phyloP scores from a whole-genome alignment of 1,284 basidiomycete genomes.

The Apiotrichum mycotoxinovorans region DNA sequence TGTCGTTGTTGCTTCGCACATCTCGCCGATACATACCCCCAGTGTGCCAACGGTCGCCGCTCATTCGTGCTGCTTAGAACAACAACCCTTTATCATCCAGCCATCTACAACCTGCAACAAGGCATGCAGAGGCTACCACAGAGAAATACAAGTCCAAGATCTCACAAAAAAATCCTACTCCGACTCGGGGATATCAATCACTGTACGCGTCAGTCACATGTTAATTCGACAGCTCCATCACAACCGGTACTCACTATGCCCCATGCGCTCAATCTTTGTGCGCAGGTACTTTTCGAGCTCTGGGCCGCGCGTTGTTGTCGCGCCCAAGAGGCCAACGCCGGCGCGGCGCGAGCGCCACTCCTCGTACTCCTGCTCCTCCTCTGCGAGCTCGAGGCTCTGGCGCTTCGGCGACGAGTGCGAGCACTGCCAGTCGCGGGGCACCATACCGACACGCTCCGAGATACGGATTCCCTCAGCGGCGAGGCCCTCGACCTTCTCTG shows the following conservation, averaged over 20 bases:
- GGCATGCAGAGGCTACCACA: neutral
- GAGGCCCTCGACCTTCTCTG: conserved; percentile 89
- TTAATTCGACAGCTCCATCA: too few species aligned
- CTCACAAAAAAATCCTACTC: neutral
- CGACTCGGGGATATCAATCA: conserved; percentile 25
- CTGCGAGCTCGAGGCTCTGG: conserved; percentile 30
- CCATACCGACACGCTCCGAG: conserved; percentile 85
- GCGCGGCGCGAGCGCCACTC: conserved; percentile 55
- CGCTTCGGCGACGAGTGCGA: conserved; percentile 12
- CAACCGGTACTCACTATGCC: conserved; percentile 61
- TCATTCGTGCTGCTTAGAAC: neutral
- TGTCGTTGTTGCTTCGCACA: too few species aligned
- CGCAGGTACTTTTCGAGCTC: conserved; percentile 93
- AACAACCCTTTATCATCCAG: neutral
- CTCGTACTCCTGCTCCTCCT: conserved; percentile 44
- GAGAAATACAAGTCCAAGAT: conserved; percentile 9
- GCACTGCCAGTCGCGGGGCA: conserved; percentile 80
- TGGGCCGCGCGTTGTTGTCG: conserved; percentile 70
- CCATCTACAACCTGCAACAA: neutral
- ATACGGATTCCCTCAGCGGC: conserved; percentile 77
- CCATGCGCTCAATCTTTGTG: conserved; percentile 95
- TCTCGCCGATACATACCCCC: too few species aligned
- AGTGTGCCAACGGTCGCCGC: too few species aligned
- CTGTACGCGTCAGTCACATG: too few species aligned
- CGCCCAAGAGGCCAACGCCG: conserved; percentile 82